Evolutionary conservation across 345 rosid species (phyloP).

Genomic region (Lepidium didymum): DNA sequence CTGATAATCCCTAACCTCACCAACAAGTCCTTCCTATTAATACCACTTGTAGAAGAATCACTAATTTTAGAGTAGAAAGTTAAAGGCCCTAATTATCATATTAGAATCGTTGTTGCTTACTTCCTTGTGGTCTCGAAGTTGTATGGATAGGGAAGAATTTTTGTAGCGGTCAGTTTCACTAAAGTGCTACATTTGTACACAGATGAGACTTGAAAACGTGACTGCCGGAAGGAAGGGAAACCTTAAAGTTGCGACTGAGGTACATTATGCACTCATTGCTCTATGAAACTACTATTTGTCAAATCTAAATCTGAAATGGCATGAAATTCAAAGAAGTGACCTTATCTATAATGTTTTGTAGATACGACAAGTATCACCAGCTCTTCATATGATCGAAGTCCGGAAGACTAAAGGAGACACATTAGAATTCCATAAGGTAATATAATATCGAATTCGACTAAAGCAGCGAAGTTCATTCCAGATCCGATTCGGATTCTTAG

Average conservation of each 20-base stretch:
- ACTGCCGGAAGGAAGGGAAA: constrained; percentile 96
- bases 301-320: neutral
- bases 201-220: constrained; percentile 93
- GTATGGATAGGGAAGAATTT: neutral
- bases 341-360: constrained; percentile 23
- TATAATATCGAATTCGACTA: neutral
- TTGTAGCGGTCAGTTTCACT: neutral
- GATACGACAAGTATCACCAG: constrained; percentile 97
- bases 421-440: constrained; percentile 90
- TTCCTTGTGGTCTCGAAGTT: neutral
- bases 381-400: constrained; percentile 88
- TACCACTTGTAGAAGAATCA: neutral
- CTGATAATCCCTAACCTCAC: neutral
- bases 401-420: constrained; percentile 98
- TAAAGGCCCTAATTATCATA: neutral
- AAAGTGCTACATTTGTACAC: neutral
- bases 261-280: constrained; percentile 14
- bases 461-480: neutral
- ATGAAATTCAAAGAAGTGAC: neutral
- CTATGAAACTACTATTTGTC: neutral
- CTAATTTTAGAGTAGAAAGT: neutral
- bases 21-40: neutral
- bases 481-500: neutral
- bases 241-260: constrained; percentile 93
- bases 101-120: neutral